Conservation (phyloP, 306 rosid species). For the Vigna unguiculata region DNA sequence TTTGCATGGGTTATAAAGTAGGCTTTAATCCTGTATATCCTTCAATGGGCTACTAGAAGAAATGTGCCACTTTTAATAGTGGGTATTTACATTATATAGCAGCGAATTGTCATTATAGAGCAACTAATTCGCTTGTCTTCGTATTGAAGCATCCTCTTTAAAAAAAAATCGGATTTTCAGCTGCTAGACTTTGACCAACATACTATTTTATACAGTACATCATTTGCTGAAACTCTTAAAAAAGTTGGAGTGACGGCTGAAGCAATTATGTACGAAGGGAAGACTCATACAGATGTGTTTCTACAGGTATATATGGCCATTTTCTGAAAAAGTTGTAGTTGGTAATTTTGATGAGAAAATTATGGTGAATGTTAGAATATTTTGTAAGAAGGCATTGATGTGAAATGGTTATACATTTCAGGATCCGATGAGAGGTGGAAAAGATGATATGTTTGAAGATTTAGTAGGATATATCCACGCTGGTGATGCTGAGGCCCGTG, state of each 20-base stretch:
- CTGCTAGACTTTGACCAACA: conserved; percentile 28
- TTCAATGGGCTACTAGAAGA: not conserved
- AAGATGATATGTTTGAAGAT: conserved; percentile 80
- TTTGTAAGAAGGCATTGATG: not conserved
- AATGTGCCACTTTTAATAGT: not conserved
- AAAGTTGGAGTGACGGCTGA: conserved; percentile 76
- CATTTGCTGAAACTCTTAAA: conserved; percentile 81
- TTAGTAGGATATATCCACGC: conserved; percentile 71
- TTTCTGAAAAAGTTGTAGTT: conserved; percentile 1
- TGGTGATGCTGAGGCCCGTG: conserved; percentile 69
- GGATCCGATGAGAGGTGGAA: conserved; percentile 99
- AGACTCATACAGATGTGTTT: conserved; percentile 93
- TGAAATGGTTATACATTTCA: conserved; percentile 34
- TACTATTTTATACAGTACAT: conserved; percentile 59
- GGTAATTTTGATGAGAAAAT: not conserved
- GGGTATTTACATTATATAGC: not conserved
- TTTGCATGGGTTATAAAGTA: not conserved
- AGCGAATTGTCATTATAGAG: conserved; percentile 2
- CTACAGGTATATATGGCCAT: no score
- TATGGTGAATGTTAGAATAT: not conserved
- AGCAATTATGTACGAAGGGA: conserved; percentile 76
- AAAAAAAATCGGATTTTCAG: not conserved
- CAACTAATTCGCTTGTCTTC: conserved; percentile 5
- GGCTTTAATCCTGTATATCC: conserved; percentile 3
- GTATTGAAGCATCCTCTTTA: conserved; percentile 18